These are phyloP conservation scores for Prinsepia uniflora DNA, from an alignment of 306 rosid species.

Conservation along the genomic window DNA sequence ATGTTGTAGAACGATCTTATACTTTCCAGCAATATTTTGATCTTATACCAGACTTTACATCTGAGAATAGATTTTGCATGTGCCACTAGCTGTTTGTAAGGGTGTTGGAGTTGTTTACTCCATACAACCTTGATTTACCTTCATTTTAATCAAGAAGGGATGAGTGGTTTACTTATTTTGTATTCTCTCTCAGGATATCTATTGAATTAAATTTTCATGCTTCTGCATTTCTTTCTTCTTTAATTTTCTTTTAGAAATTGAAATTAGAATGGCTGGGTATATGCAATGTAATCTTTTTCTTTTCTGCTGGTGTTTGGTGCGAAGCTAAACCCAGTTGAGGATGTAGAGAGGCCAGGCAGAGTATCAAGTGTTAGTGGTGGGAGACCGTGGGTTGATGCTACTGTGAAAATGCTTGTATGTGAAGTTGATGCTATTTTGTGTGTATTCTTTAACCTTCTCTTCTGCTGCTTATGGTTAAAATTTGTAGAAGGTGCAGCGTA, in stretches of 20 bases:
- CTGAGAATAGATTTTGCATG: constrained; percentile 4
- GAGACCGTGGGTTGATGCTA: constrained; percentile 64
- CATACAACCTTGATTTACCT: neutral
- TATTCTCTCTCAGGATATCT: no score
- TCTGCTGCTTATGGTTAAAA: constrained; percentile 24
- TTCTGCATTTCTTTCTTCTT: neutral
- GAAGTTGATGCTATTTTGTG: constrained; percentile 9
- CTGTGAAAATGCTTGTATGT: constrained; percentile 54
- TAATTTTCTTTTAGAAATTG: neutral
- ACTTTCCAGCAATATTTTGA: neutral
- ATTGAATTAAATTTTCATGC: neutral
- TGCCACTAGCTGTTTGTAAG: no score
- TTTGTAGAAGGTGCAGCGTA: constrained; percentile 63
- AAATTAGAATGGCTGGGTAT: neutral
- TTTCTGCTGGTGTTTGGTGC: constrained; percentile 15
- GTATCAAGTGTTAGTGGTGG: constrained; percentile 42
- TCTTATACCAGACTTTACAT: neutral
- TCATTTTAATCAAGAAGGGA: neutral
- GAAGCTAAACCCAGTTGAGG: constrained; percentile 42
- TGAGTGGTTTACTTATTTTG: neutral
- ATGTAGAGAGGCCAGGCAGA: constrained; percentile 45
- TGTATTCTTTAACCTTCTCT: constrained; percentile 7
- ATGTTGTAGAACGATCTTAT: neutral
- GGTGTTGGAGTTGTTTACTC: neutral
- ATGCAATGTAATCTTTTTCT: constrained; percentile 19